Base-by-base conservation (phyloP, 1,284 basidiomycete genomes). In the Agaricales sp. region DNA sequence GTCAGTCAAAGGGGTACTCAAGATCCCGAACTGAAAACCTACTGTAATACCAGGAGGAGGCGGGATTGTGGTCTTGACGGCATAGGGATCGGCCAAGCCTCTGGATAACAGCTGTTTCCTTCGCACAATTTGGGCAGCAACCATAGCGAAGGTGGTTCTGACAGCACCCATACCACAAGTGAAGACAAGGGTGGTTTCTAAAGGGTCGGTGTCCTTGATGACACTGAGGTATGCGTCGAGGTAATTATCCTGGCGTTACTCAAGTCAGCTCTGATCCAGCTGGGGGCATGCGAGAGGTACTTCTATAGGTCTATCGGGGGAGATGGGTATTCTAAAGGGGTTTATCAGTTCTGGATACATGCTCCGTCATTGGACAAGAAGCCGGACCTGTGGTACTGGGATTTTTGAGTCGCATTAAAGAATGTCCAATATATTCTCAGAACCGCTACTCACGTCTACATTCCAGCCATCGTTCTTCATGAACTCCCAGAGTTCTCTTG, bases 151-250 rank as follows among this genome's bases (percentile, higher is more conserved):
- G 0, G 95, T 97, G 2, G 95, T 96, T 38, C 96, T 80, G 0
- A 96, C 93, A 2, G 92, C 91, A 41, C 96, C 96, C 78, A 96
- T 94, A 38, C 96, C 95, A 63, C 96, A 98, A 51, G 92, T 95
- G 65, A 99, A 97, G 2, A 99, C 90, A 14, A 99, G 72, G 0
- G 87, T 84, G 0, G 91, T 92, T 18, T 73, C 75, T 4, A 82
- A 68, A 0, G 95, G 93, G 56, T 96, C 90, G 0, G 87, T 81
- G 37, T 79, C 69, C 57, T 83, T 81, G 59, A 99, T 85, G 45
- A 94, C 82, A 12, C 78, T 77, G 16, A 95, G 74, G 64, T 97
- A 96, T 1, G 91, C 88, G 65, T 99, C 96, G 13, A 98, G 79
- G 62, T 96, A 96, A 59, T 92, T 92, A 63, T 94, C 87, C n/a